These are phyloP conservation scores for Cytospora leucostoma DNA, from an alignment of 2,329 filamentous ascomycete species.

Conservation along the genomic window DNA sequence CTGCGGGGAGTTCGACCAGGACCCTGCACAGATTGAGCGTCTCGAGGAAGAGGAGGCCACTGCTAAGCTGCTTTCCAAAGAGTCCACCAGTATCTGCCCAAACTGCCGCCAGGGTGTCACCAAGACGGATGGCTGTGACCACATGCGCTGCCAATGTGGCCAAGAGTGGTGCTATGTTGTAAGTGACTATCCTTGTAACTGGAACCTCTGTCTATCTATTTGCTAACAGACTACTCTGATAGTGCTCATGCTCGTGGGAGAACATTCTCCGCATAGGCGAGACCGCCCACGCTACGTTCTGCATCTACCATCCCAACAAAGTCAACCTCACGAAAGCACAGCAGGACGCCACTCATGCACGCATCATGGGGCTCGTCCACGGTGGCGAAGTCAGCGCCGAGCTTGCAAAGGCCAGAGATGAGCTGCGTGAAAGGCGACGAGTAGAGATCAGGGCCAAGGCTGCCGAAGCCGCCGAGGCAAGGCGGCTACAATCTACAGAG, in stretches of 20 bases:
- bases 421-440: constrained; percentile 20
- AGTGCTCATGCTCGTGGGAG: constrained; percentile 26
- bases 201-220: too few relatives aligned
- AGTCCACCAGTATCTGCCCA: constrained; percentile 24
- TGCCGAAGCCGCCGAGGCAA: constrained; percentile 20
- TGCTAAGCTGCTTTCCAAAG: constrained; percentile 18
- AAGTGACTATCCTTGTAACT: neutral
- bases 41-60: constrained; percentile 27
- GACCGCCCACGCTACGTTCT: constrained; percentile 22
- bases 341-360: constrained; percentile 15
- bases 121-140: constrained; percentile 23
- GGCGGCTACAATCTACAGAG: constrained; percentile 9
- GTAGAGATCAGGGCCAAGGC: constrained; percentile 25
- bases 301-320: constrained; percentile 27
- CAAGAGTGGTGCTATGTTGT: constrained; percentile 26
- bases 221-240: neutral
- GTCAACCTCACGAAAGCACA: constrained; percentile 21
- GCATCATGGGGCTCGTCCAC: constrained; percentile 27
- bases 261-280: constrained; percentile 22
- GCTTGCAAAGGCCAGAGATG: constrained; percentile 22
- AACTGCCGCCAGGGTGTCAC: constrained; percentile 27
- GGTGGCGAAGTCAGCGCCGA: constrained; percentile 25
- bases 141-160: constrained; percentile 25
- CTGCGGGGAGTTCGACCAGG: constrained; percentile 21
- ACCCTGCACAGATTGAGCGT: constrained; percentile 24